Evolutionary conservation across 2,329 filamentous ascomycete genomes (phyloP).

Genomic region (Cladosporium sphaerospermum): DNA sequence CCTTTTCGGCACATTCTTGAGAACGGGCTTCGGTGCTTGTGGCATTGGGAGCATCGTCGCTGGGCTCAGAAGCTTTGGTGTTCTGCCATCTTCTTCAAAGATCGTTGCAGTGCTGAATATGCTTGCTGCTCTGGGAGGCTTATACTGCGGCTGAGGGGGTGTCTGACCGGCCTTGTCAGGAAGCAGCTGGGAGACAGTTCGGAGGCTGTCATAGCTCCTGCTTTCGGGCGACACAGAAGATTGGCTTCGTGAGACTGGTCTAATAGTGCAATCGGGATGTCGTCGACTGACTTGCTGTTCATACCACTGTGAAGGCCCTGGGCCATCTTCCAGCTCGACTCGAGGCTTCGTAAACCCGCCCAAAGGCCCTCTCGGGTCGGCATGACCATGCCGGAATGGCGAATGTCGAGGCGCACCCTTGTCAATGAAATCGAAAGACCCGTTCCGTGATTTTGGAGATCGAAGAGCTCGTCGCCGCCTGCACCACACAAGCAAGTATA

Average conservation of each 20-base stretch:
- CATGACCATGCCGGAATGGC: conserved; percentile 15
- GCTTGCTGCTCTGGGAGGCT: conserved; percentile 16
- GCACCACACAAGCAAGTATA: conserved; percentile 19
- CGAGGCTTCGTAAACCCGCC: conserved; percentile 10
- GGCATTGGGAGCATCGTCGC: conserved; percentile 13
- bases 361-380: conserved; percentile 14
- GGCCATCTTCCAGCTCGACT: conserved; percentile 2
- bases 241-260: not conserved
- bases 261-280: not conserved
- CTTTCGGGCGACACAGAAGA: conserved; percentile 17
- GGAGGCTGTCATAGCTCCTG: conserved; percentile 20
- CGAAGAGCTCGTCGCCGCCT: conserved; percentile 17
- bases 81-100: conserved; percentile 28
- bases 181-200: conserved; percentile 27
- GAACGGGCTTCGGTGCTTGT: conserved; percentile 6
- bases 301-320: not conserved
- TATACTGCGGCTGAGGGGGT: conserved; percentile 12
- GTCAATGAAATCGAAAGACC: conserved; percentile 31
- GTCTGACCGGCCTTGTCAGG: conserved; percentile 25
- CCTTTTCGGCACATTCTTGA: not conserved
- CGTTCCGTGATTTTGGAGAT: conserved; percentile 8
- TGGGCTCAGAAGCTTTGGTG: conserved; percentile 11
- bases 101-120: conserved; percentile 25
- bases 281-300: not conserved
- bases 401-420: conserved; percentile 24